Evolutionary conservation across 2,329 filamentous ascomycete genomes (phyloP).

Genomic region (Niveomyces coronatus): DNA sequence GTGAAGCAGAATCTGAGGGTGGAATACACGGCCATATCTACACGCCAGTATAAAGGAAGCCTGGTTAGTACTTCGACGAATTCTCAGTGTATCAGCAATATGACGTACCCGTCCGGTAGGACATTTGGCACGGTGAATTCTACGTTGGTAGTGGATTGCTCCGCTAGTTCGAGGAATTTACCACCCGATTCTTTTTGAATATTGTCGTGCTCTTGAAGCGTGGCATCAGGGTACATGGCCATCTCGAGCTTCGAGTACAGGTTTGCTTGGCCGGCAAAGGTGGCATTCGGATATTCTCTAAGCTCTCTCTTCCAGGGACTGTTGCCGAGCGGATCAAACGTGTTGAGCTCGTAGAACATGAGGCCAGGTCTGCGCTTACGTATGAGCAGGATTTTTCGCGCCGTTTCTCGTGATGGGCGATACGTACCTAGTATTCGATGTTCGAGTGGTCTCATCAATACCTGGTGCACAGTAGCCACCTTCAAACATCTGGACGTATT

Average conservation of each 20-base stretch:
- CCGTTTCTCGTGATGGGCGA: background rate
- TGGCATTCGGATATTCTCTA: conserved; percentile 1
- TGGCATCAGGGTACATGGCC: background rate
- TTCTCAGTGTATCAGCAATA: too few species aligned
- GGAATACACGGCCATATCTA: conserved; percentile 12
- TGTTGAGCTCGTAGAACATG: conserved; percentile 14
- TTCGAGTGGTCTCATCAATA: conserved; percentile 9
- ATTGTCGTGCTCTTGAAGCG: background rate
- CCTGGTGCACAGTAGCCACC: conserved; percentile 8
- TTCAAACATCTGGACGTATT: conserved; percentile 1
- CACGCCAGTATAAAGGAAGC: background rate
- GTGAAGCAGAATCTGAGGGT: conserved; percentile 11
- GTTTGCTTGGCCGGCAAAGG: conserved; percentile 10
- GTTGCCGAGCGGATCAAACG: conserved; percentile 11
- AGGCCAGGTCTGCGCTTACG: conserved; percentile 10
- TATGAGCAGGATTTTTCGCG: background rate
- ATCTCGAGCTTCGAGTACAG: background rate
- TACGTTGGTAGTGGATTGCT: background rate
- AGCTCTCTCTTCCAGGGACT: conserved; percentile 13
- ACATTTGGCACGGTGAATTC: too few species aligned
- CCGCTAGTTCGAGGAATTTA: background rate
- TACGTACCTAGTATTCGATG: conserved; percentile 7
- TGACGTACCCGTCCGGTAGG: conserved; percentile 8
- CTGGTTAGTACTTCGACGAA: background rate
- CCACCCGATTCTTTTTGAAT: background rate